phyloP scores from a whole-genome alignment of 1,284 basidiomycete species.

The Limonomyces culmigenus region DNA sequence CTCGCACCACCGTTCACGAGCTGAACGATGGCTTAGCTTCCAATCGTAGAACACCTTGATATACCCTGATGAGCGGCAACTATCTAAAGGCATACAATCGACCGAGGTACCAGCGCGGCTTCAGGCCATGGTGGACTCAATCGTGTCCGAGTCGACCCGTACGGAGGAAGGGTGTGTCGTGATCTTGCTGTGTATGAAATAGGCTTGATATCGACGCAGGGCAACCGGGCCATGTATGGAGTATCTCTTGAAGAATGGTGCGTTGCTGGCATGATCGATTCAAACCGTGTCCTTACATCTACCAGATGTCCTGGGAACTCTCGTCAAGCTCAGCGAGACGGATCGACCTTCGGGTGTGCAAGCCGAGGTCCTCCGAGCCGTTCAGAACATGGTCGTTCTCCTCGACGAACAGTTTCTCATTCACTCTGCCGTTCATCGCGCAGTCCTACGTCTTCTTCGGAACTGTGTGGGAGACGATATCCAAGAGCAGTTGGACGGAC shows the following conservation, averaged over 20 bases:
- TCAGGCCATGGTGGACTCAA: slow-evolving; percentile 71
- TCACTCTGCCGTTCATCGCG: slow-evolving; percentile 80
- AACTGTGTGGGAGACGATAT: slow-evolving; percentile 84
- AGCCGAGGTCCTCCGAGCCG: slow-evolving; percentile 67
- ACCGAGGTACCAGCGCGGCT: slow-evolving; percentile 71
- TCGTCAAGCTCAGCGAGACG: slow-evolving; percentile 73
- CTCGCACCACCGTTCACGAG: neutral
- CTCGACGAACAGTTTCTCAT: slow-evolving; percentile 85
- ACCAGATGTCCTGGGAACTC: slow-evolving; percentile 62
- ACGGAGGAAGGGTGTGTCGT: slow-evolving; percentile 67
- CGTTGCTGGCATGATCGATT: slow-evolving; percentile 5
- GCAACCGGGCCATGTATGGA: slow-evolving; percentile 80
- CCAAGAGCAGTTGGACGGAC: slow-evolving; percentile 69
- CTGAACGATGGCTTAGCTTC: neutral
- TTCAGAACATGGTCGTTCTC: slow-evolving; percentile 78
- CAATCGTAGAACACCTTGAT: slow-evolving; percentile 47
- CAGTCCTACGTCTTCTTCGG: slow-evolving; percentile 73
- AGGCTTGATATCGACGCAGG: slow-evolving; percentile 22
- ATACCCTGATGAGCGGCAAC: slow-evolving; percentile 69
- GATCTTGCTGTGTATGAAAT: neutral
- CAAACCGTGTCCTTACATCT: slow-evolving; percentile 1
- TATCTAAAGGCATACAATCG: slow-evolving; percentile 63
- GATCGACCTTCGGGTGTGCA: slow-evolving; percentile 79
- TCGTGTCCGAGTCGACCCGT: slow-evolving; percentile 74
- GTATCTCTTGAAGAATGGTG: slow-evolving; percentile 80